Evolutionary conservation across 1,284 basidiomycete genomes (phyloP), one percentile per base, ranked within the genome.

Genomic region (Ganoderma resinaceum): DNA sequence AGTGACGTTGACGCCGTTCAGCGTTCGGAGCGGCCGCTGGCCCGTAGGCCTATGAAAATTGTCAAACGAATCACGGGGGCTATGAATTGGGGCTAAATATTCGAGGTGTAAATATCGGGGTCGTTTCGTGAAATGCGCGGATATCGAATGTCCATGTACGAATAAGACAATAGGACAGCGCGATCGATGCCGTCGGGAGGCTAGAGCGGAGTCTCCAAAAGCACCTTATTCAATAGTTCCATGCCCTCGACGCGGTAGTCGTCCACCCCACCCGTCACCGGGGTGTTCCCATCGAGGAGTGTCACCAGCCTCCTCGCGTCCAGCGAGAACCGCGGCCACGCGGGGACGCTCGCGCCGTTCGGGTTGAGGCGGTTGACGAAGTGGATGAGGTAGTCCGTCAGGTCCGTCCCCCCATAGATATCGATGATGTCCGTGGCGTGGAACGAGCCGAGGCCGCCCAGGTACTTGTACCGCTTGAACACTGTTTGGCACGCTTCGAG

Each of bases 271-370:
- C 46, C 12, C 40, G 31, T 23, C 60, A 31, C 3, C 5, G 60
- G 26, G 16, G 12, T 23, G 1, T 33, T 18, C 14, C 61, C 61
- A n/a, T 62, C 61, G 29, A 33, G 61, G 31, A 62, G 20, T 12
- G 61, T 62, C 26, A 62, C 8, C 43, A 49, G 9, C 42, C 37
- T 31, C 42, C 42, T n/a, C 40, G 40, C 31, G 2, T 31, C 26
- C 3, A 46, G 26, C 42, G 61, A 33, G 66, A 86, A 89, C 46
- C 80, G 76, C 1, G 89, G 88, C 88, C 87, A 89, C 4, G 76
- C 73, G 12, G 74, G 52, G 8, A 77, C 77, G 0, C 74, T 75
- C n/a, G 70, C 74, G 0, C 82, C 80, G 63, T 88, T 89, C 6
- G 72, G 62, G 59, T 73, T 59, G 5, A 71, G 68, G 3, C 62